phyloP scores from a whole-genome alignment of 1,139 yeast genomes.

The Kodamaea ohmeri region DNA sequence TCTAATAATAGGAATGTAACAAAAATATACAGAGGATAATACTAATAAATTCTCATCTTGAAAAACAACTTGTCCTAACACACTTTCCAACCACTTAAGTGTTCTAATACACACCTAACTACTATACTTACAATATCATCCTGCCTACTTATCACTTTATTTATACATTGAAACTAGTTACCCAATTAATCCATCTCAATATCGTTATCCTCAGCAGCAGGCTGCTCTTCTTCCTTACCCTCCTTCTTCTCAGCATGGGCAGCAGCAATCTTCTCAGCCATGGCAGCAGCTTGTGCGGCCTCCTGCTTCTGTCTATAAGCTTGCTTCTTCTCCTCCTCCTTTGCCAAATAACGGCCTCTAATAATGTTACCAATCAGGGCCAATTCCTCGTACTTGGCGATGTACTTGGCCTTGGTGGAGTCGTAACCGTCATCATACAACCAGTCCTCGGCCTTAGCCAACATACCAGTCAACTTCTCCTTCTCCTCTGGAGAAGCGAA shows the following conservation, averaged over 20 bases:
- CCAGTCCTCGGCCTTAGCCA: slow-evolving; percentile 95
- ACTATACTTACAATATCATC: too few species aligned
- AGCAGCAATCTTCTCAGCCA: slow-evolving; percentile 90
- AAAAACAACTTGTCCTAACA: too few species aligned
- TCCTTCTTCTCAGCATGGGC: slow-evolving; percentile 55
- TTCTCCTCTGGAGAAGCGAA: slow-evolving; percentile 93
- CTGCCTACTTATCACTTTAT: too few species aligned
- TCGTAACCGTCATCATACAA: slow-evolving; percentile 96
- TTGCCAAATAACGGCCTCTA: slow-evolving; percentile 91
- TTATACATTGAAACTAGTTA: slow-evolving; percentile 4
- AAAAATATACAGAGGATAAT: too few species aligned
- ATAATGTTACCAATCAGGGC: slow-evolving; percentile 92
- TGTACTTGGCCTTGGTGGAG: slow-evolving; percentile 92
- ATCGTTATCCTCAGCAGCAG: slow-evolving; percentile 28
- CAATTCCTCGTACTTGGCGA: slow-evolving; percentile 97
- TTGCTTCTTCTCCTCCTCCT: slow-evolving; percentile 94
- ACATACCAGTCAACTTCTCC: slow-evolving; percentile 67
- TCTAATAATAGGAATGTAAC: too few species aligned
- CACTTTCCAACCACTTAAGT: too few species aligned
- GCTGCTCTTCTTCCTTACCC: slow-evolving; percentile 27
- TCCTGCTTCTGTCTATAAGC: slow-evolving; percentile 84
- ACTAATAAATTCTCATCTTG: too few species aligned
- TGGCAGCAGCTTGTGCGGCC: slow-evolving; percentile 80
- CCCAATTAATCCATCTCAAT: slow-evolving; percentile 36
- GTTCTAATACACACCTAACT: too few species aligned